phyloP scores from a whole-genome alignment of 805 yeast genomes.

The Scheffersomyces lignosus region DNA sequence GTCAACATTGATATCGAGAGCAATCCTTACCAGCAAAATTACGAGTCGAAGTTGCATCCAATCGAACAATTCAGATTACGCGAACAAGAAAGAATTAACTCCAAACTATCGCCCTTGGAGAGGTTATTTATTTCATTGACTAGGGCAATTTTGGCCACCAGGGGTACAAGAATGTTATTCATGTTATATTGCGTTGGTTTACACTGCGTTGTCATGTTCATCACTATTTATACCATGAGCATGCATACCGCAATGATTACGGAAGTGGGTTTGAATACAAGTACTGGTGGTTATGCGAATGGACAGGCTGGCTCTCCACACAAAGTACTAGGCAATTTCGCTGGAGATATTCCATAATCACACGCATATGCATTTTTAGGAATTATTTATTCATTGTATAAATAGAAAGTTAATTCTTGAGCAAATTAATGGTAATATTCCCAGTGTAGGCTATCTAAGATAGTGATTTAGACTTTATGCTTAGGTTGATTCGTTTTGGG shows the following conservation, averaged over 20 bases:
- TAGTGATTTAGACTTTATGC: no score
- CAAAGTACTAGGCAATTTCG: constrained; percentile 2
- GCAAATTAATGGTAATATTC: no score
- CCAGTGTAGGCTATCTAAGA: no score
- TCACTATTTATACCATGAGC: constrained; percentile 56
- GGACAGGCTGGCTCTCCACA: constrained; percentile 11
- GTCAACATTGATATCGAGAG: constrained; percentile 49
- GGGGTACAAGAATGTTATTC: constrained; percentile 69
- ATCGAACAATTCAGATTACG: constrained; percentile 76
- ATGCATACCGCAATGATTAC: constrained; percentile 46
- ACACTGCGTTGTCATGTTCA: constrained; percentile 69
- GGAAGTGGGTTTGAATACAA: constrained; percentile 41
- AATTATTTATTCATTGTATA: no score
- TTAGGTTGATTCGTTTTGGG: no score
- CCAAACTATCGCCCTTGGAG: constrained; percentile 75
- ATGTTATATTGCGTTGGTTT: constrained; percentile 71
- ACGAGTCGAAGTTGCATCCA: constrained; percentile 80
- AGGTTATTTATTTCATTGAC: constrained; percentile 73
- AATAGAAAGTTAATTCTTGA: no score
- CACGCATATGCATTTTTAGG: no score
- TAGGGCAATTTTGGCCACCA: constrained; percentile 71
- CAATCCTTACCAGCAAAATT: constrained; percentile 52
- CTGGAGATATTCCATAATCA: neutral
- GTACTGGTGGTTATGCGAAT: constrained; percentile 42
- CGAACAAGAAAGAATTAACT: constrained; percentile 73